These are phyloP conservation scores for Fomitopsis schrenkii DNA, from an alignment of 1,284 basidiomycete genomes.

Conservation along the genomic window DNA sequence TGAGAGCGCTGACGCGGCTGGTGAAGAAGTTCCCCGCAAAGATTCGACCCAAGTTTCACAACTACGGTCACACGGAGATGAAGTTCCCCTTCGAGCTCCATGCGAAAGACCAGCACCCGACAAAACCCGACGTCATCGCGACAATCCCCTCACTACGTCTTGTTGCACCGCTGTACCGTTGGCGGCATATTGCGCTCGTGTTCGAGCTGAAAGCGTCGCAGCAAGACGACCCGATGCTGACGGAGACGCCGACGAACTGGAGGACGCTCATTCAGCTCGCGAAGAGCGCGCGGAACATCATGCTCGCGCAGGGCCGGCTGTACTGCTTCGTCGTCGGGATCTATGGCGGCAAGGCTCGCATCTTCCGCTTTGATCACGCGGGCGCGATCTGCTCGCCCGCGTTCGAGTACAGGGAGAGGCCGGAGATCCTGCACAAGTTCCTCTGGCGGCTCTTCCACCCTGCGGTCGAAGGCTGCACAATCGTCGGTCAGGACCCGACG, in stretches of 20 bases:
- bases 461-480: not conserved
- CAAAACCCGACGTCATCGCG: not conserved
- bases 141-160: not conserved
- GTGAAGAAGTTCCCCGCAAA: too few relatives aligned
- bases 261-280: constrained; percentile 3
- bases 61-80: not conserved
- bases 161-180: not conserved
- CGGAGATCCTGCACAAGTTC: not conserved
- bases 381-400: constrained; percentile 1
- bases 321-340: constrained; percentile 9
- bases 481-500: not conserved
- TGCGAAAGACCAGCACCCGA: not conserved
- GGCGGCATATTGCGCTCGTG: not conserved
- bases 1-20: too few relatives aligned
- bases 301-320: constrained; percentile 10
- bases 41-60: not conserved
- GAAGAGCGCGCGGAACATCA: constrained; percentile 6
- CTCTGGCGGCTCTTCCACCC: not conserved
- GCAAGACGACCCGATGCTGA: not conserved
- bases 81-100: not conserved
- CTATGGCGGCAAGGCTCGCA: constrained; percentile 6
- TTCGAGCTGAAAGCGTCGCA: not conserved
- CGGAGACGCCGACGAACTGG: not conserved
- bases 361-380: constrained; percentile 8
- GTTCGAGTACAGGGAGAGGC: not conserved